These are phyloP conservation scores for Aspergillus chevalieri DNA, from an alignment of 2,329 filamentous ascomycete genomes.

Conservation along the genomic window DNA sequence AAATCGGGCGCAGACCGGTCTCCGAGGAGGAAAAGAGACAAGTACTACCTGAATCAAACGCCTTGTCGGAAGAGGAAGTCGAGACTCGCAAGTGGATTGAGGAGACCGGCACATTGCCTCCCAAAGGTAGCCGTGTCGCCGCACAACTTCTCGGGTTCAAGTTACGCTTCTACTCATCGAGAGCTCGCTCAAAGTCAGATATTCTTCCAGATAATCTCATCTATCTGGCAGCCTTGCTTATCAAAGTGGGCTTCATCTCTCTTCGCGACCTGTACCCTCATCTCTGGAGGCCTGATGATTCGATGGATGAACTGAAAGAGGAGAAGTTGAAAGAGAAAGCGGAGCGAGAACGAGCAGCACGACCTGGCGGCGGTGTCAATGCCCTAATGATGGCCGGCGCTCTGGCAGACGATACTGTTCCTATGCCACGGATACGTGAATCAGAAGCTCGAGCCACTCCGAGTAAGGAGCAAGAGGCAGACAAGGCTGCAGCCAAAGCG, in stretches of 20 bases:
- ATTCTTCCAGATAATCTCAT: conserved; percentile 85
- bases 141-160: conserved; percentile 97
- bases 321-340: conserved; percentile 69
- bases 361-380: conserved; percentile 68
- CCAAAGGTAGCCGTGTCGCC: conserved; percentile 80
- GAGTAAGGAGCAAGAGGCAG: conserved; percentile 49
- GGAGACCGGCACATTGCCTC: conserved; percentile 73
- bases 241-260: conserved; percentile 96
- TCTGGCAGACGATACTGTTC: conserved; percentile 71
- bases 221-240: conserved; percentile 81
- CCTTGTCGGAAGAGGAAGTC: conserved; percentile 44
- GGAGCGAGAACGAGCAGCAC: conserved; percentile 66
- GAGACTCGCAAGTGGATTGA: conserved; percentile 69
- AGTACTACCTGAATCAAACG: conserved; percentile 37
- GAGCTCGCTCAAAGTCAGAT: conserved; percentile 67
- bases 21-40: conserved; percentile 53
- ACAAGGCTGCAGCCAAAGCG: conserved; percentile 30
- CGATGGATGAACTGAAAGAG: conserved; percentile 69
- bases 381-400: conserved; percentile 82
- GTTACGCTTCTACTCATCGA: conserved; percentile 84
- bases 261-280: conserved; percentile 86
- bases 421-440: conserved; percentile 48
- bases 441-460: conserved; percentile 43
- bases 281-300: conserved; percentile 75
- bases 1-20: conserved; percentile 68